Evolutionary conservation across 768 basidiomycete species (phyloP).

Genomic region (Pleurotus pulmonarius): DNA sequence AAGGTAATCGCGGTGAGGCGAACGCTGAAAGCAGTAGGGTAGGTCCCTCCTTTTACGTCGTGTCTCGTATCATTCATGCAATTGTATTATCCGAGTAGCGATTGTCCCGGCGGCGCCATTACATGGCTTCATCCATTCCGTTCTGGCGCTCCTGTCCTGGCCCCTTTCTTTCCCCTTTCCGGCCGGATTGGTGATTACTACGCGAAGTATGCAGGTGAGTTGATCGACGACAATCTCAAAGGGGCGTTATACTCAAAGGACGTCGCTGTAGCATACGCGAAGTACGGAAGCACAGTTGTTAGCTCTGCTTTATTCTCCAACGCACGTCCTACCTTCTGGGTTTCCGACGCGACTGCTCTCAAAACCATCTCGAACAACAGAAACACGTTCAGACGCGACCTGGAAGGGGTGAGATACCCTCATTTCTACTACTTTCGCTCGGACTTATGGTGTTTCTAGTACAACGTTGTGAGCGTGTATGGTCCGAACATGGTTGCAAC

Average conservation of each 20-base stretch:
- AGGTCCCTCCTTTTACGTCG: neutral
- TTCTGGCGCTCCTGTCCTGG: conserved; percentile 2
- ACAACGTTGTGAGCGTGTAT: conserved; percentile 39
- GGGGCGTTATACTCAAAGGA: neutral
- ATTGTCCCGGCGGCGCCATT: neutral
- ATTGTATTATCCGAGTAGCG: neutral
- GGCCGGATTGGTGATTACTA: conserved; percentile 5
- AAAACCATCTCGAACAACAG: conserved; percentile 29
- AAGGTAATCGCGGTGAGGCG: neutral
- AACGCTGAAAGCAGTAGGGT: neutral
- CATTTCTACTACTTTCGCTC: neutral
- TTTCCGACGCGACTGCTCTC: conserved; percentile 40
- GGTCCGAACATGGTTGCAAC: conserved; percentile 39
- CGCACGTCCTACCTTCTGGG: conserved; percentile 31
- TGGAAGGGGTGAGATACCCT: conserved; percentile 24
- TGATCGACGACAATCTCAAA: neutral
- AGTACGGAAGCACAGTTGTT: conserved; percentile 35
- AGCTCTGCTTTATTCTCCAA: conserved; percentile 28
- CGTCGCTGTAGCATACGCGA: conserved; percentile 23
- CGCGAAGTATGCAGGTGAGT: conserved; percentile 1
- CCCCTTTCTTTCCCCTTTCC: neutral
- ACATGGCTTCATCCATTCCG: conserved; percentile 8
- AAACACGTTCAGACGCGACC: conserved; percentile 35
- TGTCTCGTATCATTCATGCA: neutral
- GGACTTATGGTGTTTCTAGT: conserved; percentile 15